Conservation (phyloP, 371 early-diverging fungal genomes). For the Nematocida homosporus region DNA sequence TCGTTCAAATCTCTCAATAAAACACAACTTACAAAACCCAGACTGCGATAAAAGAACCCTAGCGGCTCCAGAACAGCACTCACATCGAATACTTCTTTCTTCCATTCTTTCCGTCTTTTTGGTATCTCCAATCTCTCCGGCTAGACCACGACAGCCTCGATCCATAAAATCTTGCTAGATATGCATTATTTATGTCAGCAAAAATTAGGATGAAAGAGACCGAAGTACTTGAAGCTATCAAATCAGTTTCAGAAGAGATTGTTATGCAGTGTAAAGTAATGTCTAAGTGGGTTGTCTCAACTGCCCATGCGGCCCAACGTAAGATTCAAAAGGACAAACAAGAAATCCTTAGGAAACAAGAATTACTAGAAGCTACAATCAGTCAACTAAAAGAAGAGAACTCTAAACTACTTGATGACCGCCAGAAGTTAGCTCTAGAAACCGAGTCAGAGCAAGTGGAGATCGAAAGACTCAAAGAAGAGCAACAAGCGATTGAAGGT, state of each 20-base stretch:
- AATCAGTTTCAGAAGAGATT: slow-evolving; percentile 39
- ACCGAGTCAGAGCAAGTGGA: slow-evolving; percentile 42
- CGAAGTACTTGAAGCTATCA: slow-evolving; percentile 24
- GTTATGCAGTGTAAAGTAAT: slow-evolving; percentile 1
- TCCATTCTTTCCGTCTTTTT: slow-evolving; percentile 7
- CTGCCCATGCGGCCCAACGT: slow-evolving; percentile 34
- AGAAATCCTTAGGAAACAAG: slow-evolving; percentile 23
- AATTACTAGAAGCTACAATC: slow-evolving; percentile 27
- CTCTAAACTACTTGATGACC: slow-evolving; percentile 40
- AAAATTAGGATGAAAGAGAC: slow-evolving; percentile 14
- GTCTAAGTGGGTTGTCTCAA: slow-evolving; percentile 21
- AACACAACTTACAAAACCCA: slow-evolving; percentile 35
- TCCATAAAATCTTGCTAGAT: slow-evolving; percentile 6
- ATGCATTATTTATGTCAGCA: neutral
- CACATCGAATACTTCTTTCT: neutral
- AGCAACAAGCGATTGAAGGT: slow-evolving; percentile 25
- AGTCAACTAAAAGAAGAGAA: slow-evolving; percentile 52
- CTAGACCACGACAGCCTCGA: neutral
- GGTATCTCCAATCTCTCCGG: neutral
- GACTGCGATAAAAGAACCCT: slow-evolving; percentile 14
- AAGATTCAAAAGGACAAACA: slow-evolving; percentile 40
- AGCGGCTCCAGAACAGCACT: slow-evolving; percentile 21
- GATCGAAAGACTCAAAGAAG: slow-evolving; percentile 17
- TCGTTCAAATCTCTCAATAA: slow-evolving; percentile 4
- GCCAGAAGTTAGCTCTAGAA: slow-evolving; percentile 44